Conservation (phyloP, 1,284 basidiomycete species). For the Puccinia brachypodii region DNA sequence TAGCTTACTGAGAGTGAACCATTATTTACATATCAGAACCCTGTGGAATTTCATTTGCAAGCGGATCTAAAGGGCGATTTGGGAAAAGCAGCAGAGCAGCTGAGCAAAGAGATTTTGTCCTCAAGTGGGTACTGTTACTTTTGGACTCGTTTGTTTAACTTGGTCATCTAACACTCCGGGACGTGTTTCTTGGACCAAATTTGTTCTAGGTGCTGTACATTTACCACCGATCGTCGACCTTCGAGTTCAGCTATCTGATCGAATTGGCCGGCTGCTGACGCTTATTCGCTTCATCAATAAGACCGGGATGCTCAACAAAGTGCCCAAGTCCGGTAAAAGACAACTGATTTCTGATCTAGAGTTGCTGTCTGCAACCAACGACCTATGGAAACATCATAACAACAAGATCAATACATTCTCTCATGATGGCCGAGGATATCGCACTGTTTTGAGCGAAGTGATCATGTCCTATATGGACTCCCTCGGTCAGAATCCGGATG, state of each 20-base stretch:
- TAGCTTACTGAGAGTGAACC: neutral
- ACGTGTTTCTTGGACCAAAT: neutral
- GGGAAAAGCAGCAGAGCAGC: conserved; percentile 73
- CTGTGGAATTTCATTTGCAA: conserved; percentile 77
- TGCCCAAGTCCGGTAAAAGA: conserved; percentile 76
- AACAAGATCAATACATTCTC: conserved; percentile 60
- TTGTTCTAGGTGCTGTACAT: conserved; percentile 67
- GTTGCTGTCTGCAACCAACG: conserved; percentile 76
- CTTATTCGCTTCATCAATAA: conserved; percentile 83
- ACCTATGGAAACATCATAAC: conserved; percentile 82
- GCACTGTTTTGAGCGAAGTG: conserved; percentile 54
- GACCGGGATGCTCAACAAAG: conserved; percentile 73
- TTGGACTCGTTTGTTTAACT: conserved; percentile 60
- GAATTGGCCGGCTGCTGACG: conserved; percentile 73
- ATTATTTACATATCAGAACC: conserved; percentile 64
- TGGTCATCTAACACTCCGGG: conserved; percentile 16
- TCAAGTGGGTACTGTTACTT: conserved; percentile 59
- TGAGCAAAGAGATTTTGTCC: conserved; percentile 71
- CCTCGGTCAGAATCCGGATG: conserved; percentile 61
- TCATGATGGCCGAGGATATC: conserved; percentile 45
- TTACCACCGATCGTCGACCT: conserved; percentile 77
- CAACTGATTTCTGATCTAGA: conserved; percentile 81
- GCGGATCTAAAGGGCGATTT: conserved; percentile 74
- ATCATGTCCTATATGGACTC: conserved; percentile 67
- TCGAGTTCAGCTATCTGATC: conserved; percentile 72